phyloP scores from a whole-genome alignment of 164 flowering plant genomes.

The Stephania cephalantha region DNA sequence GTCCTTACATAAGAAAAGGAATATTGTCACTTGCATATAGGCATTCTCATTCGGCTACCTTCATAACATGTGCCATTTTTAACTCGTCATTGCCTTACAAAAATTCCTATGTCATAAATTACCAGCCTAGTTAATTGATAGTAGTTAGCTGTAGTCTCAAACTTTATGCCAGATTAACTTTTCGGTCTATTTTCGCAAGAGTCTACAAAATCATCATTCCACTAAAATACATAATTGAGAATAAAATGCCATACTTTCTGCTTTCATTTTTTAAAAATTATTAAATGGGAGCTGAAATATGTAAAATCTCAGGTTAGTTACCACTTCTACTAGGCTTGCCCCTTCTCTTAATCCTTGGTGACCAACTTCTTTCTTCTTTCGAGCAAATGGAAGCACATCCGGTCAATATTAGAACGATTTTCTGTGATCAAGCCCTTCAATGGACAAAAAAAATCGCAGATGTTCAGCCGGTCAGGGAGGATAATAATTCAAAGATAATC shows the following conservation, averaged over 20 bases:
- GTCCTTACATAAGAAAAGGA: too few relatives aligned
- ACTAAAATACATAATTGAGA: background rate
- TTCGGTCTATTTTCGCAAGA: background rate
- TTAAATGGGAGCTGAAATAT: background rate
- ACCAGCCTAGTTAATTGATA: too few relatives aligned
- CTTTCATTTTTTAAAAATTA: background rate
- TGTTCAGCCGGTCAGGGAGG: too few relatives aligned
- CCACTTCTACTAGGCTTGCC: slow-evolving; percentile 92
- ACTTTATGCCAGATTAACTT: background rate
- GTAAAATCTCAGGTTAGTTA: slow-evolving; percentile 14
- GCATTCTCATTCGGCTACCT: too few relatives aligned
- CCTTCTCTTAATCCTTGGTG: slow-evolving; percentile 84
- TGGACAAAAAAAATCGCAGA: background rate
- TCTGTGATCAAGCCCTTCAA: slow-evolving; percentile 84
- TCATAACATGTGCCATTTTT: too few relatives aligned
- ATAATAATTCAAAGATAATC: too few relatives aligned
- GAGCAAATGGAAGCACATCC: slow-evolving; percentile 82
- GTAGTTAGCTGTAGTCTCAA: too few relatives aligned
- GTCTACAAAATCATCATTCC: background rate
- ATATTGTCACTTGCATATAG: too few relatives aligned
- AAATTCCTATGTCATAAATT: too few relatives aligned
- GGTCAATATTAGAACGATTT: slow-evolving; percentile 75
- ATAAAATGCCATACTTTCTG: background rate
- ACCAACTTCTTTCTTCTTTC: slow-evolving; percentile 58
- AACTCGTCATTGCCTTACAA: too few relatives aligned